Base-by-base conservation (phyloP, 768 basidiomycete genomes). In the Tylopilus balloui region DNA sequence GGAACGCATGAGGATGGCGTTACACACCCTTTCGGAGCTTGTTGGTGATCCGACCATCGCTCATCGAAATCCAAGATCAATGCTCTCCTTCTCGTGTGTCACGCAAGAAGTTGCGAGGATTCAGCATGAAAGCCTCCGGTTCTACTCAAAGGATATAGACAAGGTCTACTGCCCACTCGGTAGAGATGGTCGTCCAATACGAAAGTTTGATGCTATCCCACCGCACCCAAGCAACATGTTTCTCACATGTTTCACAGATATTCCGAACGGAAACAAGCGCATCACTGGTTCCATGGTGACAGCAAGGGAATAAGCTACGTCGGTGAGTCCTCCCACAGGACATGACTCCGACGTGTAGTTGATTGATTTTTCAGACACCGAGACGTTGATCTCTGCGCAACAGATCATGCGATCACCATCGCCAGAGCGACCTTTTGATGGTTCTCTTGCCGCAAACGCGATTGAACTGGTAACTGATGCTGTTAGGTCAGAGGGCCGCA, bases 41-140 rank as follows among this genome's bases (percentile, higher is more conserved):
- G 70, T 69, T 14, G 68, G 65, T 15, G 73, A 78, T 55, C 63
- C 73, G 12, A 63, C 65, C 20, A 74, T 83, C 29, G 70, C 72
- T 10, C 60, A 68, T 11, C 76, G 79, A 23, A 74, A 83, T 57
- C 80, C 85, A 11, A 49, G 60, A n/a, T 86, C 79, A 6, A 70
- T 80, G 2, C 69, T 88, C 42, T 87, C 85, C 7, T 89, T 89
- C 58, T 84, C 78, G 11, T 80, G 80, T 55, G 72, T 85, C 27
- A 54, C 81, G 0, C 69, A 70, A 9, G 80, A 83, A 5, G 66
- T 78, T 8, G 63, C 76, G 23, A 69, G 74, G 60, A 72, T 68
- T 14, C 86, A 88, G 59, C 65, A 68, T 0, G 78, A 80, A 21
- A 62, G 70, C 28, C 62, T 85, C 45, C 62, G 57, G 36, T 66